These are phyloP conservation scores for Echeveria elegans DNA, from an alignment of 164 flowering plant species.

Conservation along the genomic window DNA sequence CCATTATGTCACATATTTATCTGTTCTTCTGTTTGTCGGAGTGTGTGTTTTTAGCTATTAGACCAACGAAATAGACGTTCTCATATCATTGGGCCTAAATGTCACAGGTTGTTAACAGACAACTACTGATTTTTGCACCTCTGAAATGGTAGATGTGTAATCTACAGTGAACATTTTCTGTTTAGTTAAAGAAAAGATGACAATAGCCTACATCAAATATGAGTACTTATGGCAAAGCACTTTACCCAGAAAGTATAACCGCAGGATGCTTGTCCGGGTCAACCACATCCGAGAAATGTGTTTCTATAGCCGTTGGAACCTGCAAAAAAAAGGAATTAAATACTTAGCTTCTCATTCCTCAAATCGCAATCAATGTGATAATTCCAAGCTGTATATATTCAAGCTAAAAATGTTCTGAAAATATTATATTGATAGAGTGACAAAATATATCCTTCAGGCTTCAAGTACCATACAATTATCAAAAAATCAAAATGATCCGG, in stretches of 20 bases:
- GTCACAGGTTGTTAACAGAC: background rate
- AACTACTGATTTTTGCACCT: background rate
- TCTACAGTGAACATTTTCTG: background rate
- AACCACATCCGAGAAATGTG: conserved; percentile 27
- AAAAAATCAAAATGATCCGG: background rate
- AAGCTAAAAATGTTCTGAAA: background rate
- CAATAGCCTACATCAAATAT: background rate
- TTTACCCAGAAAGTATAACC: conserved; percentile 55
- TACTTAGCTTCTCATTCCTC: background rate
- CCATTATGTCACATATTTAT: background rate
- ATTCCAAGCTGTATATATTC: background rate
- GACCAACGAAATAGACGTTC: background rate
- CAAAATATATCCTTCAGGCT: background rate
- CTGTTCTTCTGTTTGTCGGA: background rate
- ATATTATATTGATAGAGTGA: background rate
- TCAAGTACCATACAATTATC: background rate
- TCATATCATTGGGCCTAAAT: background rate
- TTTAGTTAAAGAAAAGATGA: background rate
- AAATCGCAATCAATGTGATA: background rate
- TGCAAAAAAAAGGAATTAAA: conserved; percentile 19
- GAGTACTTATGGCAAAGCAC: conserved; percentile 8
- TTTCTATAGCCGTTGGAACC: conserved; percentile 68
- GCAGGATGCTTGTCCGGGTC: conserved; percentile 75
- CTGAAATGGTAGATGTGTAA: background rate
- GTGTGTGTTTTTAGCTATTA: background rate